Evolutionary conservation across 2,329 filamentous ascomycete species (phyloP).

Genomic region (Fusarium longipes): DNA sequence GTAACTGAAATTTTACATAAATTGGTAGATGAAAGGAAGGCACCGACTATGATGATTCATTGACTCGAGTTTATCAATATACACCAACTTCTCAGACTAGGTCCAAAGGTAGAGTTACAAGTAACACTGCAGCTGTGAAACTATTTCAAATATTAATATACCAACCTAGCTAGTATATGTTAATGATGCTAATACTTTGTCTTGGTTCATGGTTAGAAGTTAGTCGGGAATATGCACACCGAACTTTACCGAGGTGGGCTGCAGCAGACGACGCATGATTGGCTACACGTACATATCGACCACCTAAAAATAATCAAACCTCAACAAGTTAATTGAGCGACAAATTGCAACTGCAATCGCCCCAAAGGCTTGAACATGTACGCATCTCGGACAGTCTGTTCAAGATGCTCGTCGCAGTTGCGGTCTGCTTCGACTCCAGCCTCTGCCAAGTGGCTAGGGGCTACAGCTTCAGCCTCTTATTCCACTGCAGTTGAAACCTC

Average conservation of each 20-base stretch:
- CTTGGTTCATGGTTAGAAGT: not conserved
- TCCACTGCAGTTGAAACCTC: conserved; percentile 39
- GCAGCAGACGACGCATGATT: conserved; percentile 23
- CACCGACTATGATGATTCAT: not conserved
- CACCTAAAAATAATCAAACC: conserved; percentile 41
- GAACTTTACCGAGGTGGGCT: conserved; percentile 32
- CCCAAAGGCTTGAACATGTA: conserved; percentile 47
- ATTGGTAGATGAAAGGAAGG: not conserved
- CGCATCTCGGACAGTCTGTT: conserved; percentile 51
- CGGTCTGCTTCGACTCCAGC: conserved; percentile 33
- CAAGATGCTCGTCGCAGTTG: conserved; percentile 50
- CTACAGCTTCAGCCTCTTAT: conserved; percentile 37
- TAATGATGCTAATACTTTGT: not conserved
- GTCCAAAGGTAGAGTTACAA: too few relatives aligned
- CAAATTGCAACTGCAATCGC: conserved; percentile 8
- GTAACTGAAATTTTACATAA: not conserved
- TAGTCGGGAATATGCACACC: conserved; percentile 18
- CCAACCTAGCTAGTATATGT: too few relatives aligned
- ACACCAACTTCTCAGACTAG: not conserved
- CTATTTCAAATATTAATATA: too few relatives aligned
- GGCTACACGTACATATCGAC: conserved; percentile 30
- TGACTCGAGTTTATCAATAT: not conserved
- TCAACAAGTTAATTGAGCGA: conserved; percentile 10
- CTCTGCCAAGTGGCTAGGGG: conserved; percentile 35
- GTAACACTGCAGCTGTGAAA: not conserved